Conservation (phyloP, 169 alveolate genomes). For the Plasmodium reichenowi region DNA sequence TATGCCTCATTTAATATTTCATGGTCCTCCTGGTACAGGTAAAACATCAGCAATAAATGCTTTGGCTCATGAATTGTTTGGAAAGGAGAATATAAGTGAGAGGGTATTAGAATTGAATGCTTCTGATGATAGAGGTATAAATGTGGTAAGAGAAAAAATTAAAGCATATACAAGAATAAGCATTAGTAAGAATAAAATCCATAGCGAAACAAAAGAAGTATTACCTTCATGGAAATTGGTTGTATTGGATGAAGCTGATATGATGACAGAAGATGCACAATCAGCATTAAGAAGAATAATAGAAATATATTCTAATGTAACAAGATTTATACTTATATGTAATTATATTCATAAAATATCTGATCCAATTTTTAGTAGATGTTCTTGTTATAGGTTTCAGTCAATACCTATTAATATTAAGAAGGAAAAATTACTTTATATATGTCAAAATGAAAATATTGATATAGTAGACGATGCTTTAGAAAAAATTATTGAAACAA, state of each 20-base stretch:
- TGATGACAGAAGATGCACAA: constrained; percentile 99
- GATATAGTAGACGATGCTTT: constrained; percentile 82
- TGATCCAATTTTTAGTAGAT: constrained; percentile 96
- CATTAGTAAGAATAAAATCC: constrained; percentile 89
- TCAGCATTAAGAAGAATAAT: constrained; percentile 98
- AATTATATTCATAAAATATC: constrained; percentile 96
- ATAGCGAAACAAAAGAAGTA: constrained; percentile 87
- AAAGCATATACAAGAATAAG: constrained; percentile 96
- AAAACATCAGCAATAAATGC: constrained; percentile 98
- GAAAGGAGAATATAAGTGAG: constrained; percentile 92
- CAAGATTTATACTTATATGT: constrained; percentile 99
- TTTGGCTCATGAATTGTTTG: constrained; percentile 94
- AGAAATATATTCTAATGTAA: constrained; percentile 94
- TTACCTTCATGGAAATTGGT: constrained; percentile 95
- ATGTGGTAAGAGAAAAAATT: constrained; percentile 97
- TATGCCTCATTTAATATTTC: constrained; percentile 96
- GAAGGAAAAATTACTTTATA: constrained; percentile 90
- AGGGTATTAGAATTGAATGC: constrained; percentile 98
- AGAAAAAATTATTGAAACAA: constrained; percentile 87
- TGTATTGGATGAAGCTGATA: constrained; percentile 99
- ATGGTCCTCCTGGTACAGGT: constrained; percentile 99
- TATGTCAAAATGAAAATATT: constrained; percentile 88
- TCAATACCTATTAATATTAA: constrained; percentile 94
- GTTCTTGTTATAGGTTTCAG: constrained; percentile 96
- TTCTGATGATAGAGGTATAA: constrained; percentile 99